Evolutionary conservation across 306 rosid species (phyloP), one percentile per base, ranked within the genome.

Genomic region (Macrotyloma uniflorum): DNA sequence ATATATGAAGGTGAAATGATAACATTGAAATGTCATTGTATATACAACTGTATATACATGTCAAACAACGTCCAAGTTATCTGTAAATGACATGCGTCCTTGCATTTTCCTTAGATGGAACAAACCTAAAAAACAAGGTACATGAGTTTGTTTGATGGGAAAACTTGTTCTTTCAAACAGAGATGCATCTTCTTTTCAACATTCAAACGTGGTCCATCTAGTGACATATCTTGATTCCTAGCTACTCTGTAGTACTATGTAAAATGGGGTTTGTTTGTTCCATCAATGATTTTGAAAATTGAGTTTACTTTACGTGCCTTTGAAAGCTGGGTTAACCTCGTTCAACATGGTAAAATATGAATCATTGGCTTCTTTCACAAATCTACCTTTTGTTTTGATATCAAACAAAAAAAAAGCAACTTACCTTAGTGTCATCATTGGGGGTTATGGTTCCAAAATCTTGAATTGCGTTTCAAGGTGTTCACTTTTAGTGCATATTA

Each of bases 401-500:
- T 63, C 47, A 3, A 15, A 0, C 16, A 35, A 35, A 5, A 32
- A 19, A 40, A 40, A 40, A 16, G 3, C 18, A 28, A 16, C 23
- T 30, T 76, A 68, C 22, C 42, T 64, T 43, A 51, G 32, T 54
- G 11, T 75, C 45, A 82, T 76, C 62, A 82, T 79, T 32, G 59
- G 6, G 6, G 40, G 49, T 65, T 74, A 75, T 67, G 76, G 79
- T 71, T 75, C 74, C 66, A 71, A 76, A 76, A 71, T 75, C 75
- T 57, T 79, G 82, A 79, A 72, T 76, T 86, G 64, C 75, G 81
- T 80, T 83, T 67, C 49, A 83, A 72, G 80, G 49, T 6, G 65
- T 76, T 64, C 71, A 50, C 76, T 74, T 82, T 79, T 77, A 64
- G 70, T 50, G 75, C 70, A 68, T 74, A 58, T 70, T 75, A 78